These are phyloP conservation scores for Tylopilus orsonianus DNA, from an alignment of 1,284 basidiomycete genomes.

Conservation along the genomic window DNA sequence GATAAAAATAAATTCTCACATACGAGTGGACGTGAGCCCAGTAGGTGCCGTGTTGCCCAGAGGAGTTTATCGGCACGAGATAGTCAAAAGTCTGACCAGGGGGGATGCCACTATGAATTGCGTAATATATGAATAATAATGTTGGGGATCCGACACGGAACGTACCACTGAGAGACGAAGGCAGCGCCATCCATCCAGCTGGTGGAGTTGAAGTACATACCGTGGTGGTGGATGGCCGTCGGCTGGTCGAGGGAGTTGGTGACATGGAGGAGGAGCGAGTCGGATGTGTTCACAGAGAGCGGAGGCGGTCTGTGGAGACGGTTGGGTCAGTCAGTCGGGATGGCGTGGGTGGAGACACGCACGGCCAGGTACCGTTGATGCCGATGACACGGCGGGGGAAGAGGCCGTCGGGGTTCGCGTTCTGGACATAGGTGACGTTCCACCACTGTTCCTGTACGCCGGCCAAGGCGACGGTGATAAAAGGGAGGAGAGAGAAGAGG, in stretches of 20 bases:
- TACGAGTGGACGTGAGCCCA: conserved; percentile 80
- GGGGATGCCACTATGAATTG: conserved; percentile 73
- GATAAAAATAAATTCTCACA: too few relatives aligned
- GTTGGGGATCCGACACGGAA: background rate
- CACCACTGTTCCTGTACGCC: conserved; percentile 74
- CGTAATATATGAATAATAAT: background rate
- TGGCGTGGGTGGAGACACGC: conserved; percentile 34
- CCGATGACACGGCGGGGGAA: conserved; percentile 76
- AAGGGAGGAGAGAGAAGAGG: conserved; percentile 22
- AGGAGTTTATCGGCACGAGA: conserved; percentile 70
- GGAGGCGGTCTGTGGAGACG: conserved; percentile 67
- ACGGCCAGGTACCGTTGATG: conserved; percentile 92
- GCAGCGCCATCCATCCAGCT: conserved; percentile 89
- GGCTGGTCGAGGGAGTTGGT: conserved; percentile 67
- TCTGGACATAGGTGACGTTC: conserved; percentile 74
- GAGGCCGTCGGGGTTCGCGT: conserved; percentile 77
- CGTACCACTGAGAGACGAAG: conserved; percentile 80
- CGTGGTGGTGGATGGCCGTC: conserved; percentile 81
- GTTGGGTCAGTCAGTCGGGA: background rate
- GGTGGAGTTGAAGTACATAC: conserved; percentile 88
- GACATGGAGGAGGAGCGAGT: conserved; percentile 76
- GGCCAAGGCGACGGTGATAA: conserved; percentile 44
- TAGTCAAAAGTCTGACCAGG: conserved; percentile 75
- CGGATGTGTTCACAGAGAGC: conserved; percentile 68
- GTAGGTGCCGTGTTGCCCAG: conserved; percentile 81